Conservation (phyloP, 805 yeast species). For the Zygosaccharomyces gambellarensis region DNA sequence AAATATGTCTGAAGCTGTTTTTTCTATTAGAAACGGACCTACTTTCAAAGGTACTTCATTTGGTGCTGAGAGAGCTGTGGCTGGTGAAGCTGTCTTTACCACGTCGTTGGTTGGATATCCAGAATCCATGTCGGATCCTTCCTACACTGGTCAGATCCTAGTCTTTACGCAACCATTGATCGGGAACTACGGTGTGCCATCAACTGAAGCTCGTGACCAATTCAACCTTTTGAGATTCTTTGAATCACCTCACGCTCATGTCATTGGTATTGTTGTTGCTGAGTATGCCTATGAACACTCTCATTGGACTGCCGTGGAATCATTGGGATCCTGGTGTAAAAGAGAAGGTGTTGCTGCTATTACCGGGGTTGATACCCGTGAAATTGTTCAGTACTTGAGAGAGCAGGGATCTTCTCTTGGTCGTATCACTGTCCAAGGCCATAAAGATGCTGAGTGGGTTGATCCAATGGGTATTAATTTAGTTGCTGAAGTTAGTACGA, state of each 20-base stretch:
- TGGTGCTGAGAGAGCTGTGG: constrained; percentile 87
- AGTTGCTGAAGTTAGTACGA: constrained; percentile 91
- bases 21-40: constrained; percentile 89
- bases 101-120: constrained; percentile 98
- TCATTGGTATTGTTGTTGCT: constrained; percentile 93
- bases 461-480: constrained; percentile 88
- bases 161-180: constrained; percentile 96
- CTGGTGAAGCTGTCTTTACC: constrained; percentile 97
- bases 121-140: constrained; percentile 98
- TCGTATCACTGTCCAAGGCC: constrained; percentile 68
- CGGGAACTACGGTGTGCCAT: constrained; percentile 98
- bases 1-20: constrained; percentile 53
- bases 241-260: constrained; percentile 87
- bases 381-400: constrained; percentile 84
- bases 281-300: constrained; percentile 93
- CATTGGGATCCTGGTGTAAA: constrained; percentile 91
- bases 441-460: constrained; percentile 49
- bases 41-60: constrained; percentile 89
- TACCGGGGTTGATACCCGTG: constrained; percentile 96
- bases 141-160: constrained; percentile 93
- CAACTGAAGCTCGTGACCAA: constrained; percentile 72
- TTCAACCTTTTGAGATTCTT: constrained; percentile 81
- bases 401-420: constrained; percentile 96
- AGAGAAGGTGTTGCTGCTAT: constrained; percentile 95
- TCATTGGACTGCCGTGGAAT: constrained; percentile 99